phyloP scores from a whole-genome alignment of 2,329 filamentous ascomycete species.

The Ophiosphaerella korrae region DNA sequence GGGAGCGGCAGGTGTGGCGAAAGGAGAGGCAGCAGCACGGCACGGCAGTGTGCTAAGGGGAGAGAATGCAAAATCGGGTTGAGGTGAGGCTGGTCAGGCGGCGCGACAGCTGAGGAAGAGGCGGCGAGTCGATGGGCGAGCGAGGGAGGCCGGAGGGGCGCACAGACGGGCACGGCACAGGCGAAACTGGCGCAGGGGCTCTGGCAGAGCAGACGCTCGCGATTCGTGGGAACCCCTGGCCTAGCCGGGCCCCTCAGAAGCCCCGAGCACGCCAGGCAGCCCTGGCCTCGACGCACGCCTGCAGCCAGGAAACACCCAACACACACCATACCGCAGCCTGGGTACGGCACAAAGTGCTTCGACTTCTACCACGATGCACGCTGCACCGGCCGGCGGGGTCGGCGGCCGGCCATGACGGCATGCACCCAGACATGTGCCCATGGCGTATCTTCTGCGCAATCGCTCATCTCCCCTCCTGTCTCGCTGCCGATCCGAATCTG shows the following conservation, averaged over 20 bases:
- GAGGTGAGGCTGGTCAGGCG: conserved; percentile 39
- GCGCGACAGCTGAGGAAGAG: conserved; percentile 34
- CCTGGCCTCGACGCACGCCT: conserved; percentile 23
- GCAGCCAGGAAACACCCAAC: conserved; percentile 27
- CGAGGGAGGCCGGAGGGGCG: conserved; percentile 28
- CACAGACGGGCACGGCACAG: conserved; percentile 20
- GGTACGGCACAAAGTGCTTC: no score
- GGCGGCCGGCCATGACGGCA: conserved; percentile 2
- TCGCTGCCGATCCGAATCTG: conserved; percentile 13
- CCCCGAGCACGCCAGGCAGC: conserved; percentile 13
- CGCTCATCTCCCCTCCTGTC: no score
- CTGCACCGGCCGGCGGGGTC: conserved; percentile 12
- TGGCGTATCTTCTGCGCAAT: no score
- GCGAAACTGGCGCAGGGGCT: conserved; percentile 14
- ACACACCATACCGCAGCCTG: no score
- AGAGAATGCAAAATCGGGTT: conserved; percentile 11
- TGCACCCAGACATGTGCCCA: no score
- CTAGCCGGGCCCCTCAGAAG: conserved; percentile 14
- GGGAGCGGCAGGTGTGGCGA: conserved; percentile 3
- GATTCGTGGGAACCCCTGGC: background rate
- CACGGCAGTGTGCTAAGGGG: conserved; percentile 38
- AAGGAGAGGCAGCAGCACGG: conserved; percentile 46
- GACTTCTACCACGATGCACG: background rate
- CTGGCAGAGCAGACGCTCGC: background rate
- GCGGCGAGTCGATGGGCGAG: conserved; percentile 20